Conservation (phyloP, 2,329 filamentous ascomycete species). For the Apiospora koreana region DNA sequence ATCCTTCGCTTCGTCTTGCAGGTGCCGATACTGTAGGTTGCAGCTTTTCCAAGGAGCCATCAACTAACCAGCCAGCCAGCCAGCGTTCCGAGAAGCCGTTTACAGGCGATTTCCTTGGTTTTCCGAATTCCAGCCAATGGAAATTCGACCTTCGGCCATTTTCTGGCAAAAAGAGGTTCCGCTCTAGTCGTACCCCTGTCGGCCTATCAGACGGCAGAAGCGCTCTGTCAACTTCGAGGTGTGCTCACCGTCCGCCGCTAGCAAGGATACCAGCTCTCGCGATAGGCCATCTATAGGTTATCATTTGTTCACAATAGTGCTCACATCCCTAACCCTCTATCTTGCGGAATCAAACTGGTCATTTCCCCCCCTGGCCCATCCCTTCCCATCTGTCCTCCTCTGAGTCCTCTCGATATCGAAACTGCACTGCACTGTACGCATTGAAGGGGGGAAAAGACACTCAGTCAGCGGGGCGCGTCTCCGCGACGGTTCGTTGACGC, state of each 20-base stretch:
- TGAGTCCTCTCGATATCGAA: neutral
- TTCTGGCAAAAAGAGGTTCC: neutral
- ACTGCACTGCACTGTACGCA: neutral
- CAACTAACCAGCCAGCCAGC: neutral
- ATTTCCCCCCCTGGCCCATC: conserved; percentile 4
- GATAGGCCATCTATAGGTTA: conserved; percentile 18
- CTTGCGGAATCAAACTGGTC: conserved; percentile 13
- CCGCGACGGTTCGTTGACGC: conserved; percentile 15
- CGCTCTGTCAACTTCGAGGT: conserved; percentile 11
- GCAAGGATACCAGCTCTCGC: conserved; percentile 9
- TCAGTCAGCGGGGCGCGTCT: conserved; percentile 12
- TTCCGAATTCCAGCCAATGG: conserved; percentile 9
- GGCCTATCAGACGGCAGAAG: conserved; percentile 14
- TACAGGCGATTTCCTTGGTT: conserved; percentile 4
- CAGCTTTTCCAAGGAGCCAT: neutral
- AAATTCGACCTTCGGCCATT: conserved; percentile 12
- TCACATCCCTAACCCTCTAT: conserved; percentile 7
- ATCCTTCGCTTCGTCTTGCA: conserved; percentile 5
- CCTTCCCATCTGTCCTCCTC: neutral
- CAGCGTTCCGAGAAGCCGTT: conserved; percentile 10
- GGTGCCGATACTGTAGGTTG: neutral
- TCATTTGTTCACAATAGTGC: conserved; percentile 10
- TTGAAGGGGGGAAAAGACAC: neutral
- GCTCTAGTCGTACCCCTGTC: neutral
- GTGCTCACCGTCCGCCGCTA: conserved; percentile 15